Percentiles rank a stretch among this genome's conserved stretches.
These are phyloP conservation scores for Zymoseptoria pseudotritici DNA, from an alignment of 2,329 filamentous ascomycete genomes.

Conservation along the genomic window DNA sequence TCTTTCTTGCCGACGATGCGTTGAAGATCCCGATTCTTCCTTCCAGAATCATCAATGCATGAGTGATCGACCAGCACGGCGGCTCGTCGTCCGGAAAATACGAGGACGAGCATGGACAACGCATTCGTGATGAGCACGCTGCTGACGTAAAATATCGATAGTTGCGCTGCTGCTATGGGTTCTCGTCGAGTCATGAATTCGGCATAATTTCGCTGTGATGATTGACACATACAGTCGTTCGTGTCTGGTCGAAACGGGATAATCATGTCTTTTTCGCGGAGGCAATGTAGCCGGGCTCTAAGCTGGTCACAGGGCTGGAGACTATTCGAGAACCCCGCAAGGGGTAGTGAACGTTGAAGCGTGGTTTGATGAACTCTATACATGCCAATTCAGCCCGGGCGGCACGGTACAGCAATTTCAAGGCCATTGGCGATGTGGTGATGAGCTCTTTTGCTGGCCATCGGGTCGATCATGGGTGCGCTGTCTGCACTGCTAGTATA, in stretches of 20 bases:
- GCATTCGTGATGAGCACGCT: neutral
- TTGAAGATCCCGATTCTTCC: neutral
- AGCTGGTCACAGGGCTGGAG: neutral
- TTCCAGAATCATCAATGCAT: neutral
- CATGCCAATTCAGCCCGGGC: neutral
- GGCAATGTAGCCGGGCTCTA: neutral
- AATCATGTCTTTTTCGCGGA: neutral
- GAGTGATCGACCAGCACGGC: neutral
- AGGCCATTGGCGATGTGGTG: neutral
- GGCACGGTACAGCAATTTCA: neutral
- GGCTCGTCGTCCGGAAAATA: neutral
- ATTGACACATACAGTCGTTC: neutral
- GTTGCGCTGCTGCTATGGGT: neutral
- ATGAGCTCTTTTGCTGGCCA: neutral
- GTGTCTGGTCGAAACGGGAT: neutral
- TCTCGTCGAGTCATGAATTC: neutral
- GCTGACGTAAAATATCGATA: neutral
- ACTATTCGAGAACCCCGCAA: neutral
- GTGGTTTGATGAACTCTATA: neutral
- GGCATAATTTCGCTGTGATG: neutral
- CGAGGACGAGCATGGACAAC: neutral
- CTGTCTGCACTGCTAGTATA: neutral
- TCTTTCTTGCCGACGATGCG: neutral
- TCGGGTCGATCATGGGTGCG: neutral
- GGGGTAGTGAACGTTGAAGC: neutral